Evolutionary conservation across 495 filamentous ascomycete genomes (phyloP), one percentile per base, ranked within the genome.

Genomic region (Penicillium bialowiezense): DNA sequence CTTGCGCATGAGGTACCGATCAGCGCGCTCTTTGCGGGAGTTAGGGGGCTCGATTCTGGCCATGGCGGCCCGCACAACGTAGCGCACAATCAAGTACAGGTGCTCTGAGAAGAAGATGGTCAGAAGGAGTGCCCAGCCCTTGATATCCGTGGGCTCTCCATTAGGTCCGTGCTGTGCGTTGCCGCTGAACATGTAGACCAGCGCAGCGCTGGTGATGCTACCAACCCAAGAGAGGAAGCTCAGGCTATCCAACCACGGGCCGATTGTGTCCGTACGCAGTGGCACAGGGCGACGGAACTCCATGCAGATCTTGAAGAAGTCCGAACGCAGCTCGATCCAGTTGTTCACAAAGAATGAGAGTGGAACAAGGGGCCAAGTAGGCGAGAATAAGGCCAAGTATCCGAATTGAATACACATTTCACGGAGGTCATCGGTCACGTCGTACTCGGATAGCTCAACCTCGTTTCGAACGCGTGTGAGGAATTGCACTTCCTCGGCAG

Each of bases 371-470:
- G 93, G 93, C 93, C 93, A 98, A 35, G 91, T 77, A 2, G 93
- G 87, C 2, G 88, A 90, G 72, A 98, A 98, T 2, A 98, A 80
- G 0, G 89, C 85, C n/a, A 98, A 71, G 62, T 96, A 98, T 14
- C 93, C 90, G 59, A 90, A 91, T 58, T 97, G 93, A 38, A 97
- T 83, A 41, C 91, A 84, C 93, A 98, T 98, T 66, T 98, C 95
- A 10, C 92, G 76, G 42, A 96, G 80, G 57, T 98, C 93, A 10
- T 79, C 78, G 5, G 86, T 90, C 2, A 96, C 91, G 52, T 96
- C 88, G 68, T 98, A 98, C 38, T 83, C 73, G 9, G 82, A 80
- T 1, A 97, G 76, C 52, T 93, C 86, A n/a, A 91, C 86, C 62
- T 98, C 90, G 48, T 88, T 78, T 19, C 93, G 83, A 0, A 96